Evolutionary conservation across 495 filamentous ascomycete species (phyloP).

Genomic region (Endocarpon pusillum): DNA sequence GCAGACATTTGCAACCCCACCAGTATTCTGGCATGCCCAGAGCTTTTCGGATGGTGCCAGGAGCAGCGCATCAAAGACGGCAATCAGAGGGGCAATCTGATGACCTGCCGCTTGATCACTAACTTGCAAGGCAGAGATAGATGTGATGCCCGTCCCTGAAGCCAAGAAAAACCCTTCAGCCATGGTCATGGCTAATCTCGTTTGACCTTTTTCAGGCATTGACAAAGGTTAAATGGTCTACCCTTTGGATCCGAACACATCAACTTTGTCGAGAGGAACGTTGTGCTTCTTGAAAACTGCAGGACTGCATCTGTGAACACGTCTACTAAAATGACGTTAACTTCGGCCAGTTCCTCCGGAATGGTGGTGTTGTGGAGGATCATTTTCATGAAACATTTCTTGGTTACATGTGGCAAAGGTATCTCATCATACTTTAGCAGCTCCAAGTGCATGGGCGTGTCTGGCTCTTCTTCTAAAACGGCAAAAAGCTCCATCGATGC

Average conservation of each 20-base stretch:
- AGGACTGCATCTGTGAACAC: conserved; percentile 31
- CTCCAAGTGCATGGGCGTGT: conserved; percentile 31
- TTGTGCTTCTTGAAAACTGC: conserved; percentile 27
- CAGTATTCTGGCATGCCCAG: conserved; percentile 41
- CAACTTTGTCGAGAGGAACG: conserved; percentile 29
- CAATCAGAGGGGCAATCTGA: conserved; percentile 28
- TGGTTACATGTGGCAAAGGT: conserved; percentile 32
- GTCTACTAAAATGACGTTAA: conserved; percentile 35
- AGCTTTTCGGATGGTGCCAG: conserved; percentile 38
- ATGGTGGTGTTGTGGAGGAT: conserved; percentile 34
- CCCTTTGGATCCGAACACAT: conserved; percentile 38
- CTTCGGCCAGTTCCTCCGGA: conserved; percentile 33
- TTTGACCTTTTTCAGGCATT: conserved; percentile 33
- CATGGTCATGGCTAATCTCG: conserved; percentile 30
- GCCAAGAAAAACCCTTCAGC: conserved; percentile 28
- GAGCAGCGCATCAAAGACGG: conserved; percentile 31
- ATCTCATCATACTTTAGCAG: conserved; percentile 25
- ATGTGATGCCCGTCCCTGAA: conserved; percentile 26
- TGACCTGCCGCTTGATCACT: conserved; percentile 28
- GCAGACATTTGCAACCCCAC: conserved; percentile 42
- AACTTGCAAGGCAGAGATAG: conserved; percentile 28
- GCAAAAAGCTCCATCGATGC: conserved; percentile 34
- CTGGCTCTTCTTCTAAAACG: conserved; percentile 32
- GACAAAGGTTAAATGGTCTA: conserved; percentile 41
- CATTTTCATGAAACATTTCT: conserved; percentile 38